Evolutionary conservation across 306 rosid species (phyloP).

Genomic region (Vigna reflexopilosa): DNA sequence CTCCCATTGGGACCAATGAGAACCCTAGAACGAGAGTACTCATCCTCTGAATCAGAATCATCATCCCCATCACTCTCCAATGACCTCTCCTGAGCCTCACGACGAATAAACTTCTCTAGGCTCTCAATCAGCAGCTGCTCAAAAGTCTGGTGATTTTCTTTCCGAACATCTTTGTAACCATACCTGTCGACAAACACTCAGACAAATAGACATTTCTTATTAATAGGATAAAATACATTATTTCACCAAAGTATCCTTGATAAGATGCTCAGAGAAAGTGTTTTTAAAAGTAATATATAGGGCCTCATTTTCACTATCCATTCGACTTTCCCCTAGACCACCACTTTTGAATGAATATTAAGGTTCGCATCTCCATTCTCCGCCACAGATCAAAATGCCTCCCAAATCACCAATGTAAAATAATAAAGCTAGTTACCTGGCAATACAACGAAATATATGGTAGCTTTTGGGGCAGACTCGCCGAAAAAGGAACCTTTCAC

Average conservation of each 20-base stretch:
- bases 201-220: conserved; percentile 12
- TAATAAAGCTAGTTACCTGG: conserved; percentile 60
- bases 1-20: conserved; percentile 92
- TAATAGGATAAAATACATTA: not conserved
- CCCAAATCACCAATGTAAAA: not conserved
- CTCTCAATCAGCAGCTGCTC: conserved; percentile 98
- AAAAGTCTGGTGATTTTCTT: conserved; percentile 91
- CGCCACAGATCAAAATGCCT: conserved; percentile 3
- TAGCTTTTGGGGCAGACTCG: conserved; percentile 91
- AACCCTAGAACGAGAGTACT: conserved; percentile 63
- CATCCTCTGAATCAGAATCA: conserved; percentile 68
- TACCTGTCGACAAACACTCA: conserved; percentile 63
- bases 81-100: conserved; percentile 91
- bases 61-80: conserved; percentile 88
- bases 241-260: conserved; percentile 21
- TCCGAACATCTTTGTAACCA: conserved; percentile 94
- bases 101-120: conserved; percentile 92
- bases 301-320: conserved; percentile 32
- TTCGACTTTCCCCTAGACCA: conserved; percentile 19
- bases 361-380: conserved; percentile 19
- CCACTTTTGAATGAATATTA: conserved; percentile 2
- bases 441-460: conserved; percentile 95
- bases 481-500: conserved; percentile 98
- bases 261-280: conserved; percentile 12
- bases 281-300: conserved; percentile 25